Base-by-base conservation (phyloP, 352 stramenopile species). In the Phytophthora macrochlamydospora region DNA sequence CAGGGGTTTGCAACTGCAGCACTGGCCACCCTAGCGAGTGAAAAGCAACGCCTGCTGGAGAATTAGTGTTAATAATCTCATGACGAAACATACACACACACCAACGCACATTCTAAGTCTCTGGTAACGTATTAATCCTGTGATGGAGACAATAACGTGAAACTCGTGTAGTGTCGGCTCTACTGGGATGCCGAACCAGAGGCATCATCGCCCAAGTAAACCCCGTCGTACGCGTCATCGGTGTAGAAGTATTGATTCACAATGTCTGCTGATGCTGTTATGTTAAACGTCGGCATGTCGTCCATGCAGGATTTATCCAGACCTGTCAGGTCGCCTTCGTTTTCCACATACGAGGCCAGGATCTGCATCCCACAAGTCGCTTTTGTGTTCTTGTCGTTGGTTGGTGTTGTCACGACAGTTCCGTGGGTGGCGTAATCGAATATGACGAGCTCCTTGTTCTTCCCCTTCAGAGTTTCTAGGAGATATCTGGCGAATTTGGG, bases 1-100 rank as follows among this genome's bases (percentile, higher is more conserved):
- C 61, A 83, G 33, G 79, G 82, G 1, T 83, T 76, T 38, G 84
- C 84, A 4, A 85, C 70, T 4, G 51, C 78, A 59, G 78, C 81
- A 38, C 56, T 92, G 12, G 66, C 59, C 32, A 73, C 69, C n/a
- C 65, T 92, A 2, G 68, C 56, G 37, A 67, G 48, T 38, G 64
- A 75, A 42, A 83, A 74, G 37, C 31, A 71, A 37, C 64, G 58
- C 18, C 51, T 76, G 29, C 9, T 73, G 4, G 32, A 69, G 45
- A 12, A 62, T 18, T 49, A 32, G 45, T 24, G 40, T 7, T 59
- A 52, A 28, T 3, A 56, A 33, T 4, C 2, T n/a, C 31, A 28
- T 11, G 35, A 40, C 7, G 31, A 54, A 28, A 7, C 18, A 51
- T 40, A 11, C 35, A 40, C 35, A 40, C 3, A 3, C 6, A 24